Conservation (phyloP, 2,329 filamentous ascomycete species). For the Colletotrichum shisoi region DNA sequence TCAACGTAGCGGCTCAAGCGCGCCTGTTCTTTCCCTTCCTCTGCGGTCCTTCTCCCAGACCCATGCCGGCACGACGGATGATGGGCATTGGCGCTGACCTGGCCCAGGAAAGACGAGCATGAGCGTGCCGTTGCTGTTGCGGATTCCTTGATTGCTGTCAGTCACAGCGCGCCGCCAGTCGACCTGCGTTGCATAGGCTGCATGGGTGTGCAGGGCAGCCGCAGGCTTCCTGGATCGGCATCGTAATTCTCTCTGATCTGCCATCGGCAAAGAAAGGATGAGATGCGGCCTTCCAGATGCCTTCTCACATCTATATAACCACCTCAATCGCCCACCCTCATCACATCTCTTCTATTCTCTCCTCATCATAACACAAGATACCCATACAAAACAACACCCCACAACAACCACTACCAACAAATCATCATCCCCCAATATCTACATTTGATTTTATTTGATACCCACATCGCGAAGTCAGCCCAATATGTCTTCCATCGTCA, state of each 20-base stretch:
- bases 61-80: constrained; percentile 28
- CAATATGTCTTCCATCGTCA: constrained; percentile 65
- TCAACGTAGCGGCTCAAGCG: constrained; percentile 28
- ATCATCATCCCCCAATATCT: constrained; percentile 4
- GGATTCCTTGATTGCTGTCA: constrained; percentile 33
- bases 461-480: constrained; percentile 36
- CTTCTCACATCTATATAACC: constrained; percentile 36
- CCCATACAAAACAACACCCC: constrained; percentile 34
- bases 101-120: constrained; percentile 2
- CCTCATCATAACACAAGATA: constrained; percentile 40
- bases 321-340: constrained; percentile 22
- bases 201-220: constrained; percentile 2
- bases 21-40: constrained; percentile 1
- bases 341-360: constrained; percentile 4
- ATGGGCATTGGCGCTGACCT: constrained; percentile 14
- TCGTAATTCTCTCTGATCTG: constrained; percentile 11
- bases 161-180: constrained; percentile 17
- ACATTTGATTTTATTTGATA: constrained; percentile 32
- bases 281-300: constrained; percentile 18
- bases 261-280: constrained; percentile 6
- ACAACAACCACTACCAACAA: constrained; percentile 14
- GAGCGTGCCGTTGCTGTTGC: not conserved
- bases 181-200: not conserved
- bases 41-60: constrained; percentile 4
- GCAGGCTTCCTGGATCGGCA: constrained; percentile 23